Base-by-base conservation (phyloP, 768 basidiomycete species). In the Russula ochroleuca region DNA sequence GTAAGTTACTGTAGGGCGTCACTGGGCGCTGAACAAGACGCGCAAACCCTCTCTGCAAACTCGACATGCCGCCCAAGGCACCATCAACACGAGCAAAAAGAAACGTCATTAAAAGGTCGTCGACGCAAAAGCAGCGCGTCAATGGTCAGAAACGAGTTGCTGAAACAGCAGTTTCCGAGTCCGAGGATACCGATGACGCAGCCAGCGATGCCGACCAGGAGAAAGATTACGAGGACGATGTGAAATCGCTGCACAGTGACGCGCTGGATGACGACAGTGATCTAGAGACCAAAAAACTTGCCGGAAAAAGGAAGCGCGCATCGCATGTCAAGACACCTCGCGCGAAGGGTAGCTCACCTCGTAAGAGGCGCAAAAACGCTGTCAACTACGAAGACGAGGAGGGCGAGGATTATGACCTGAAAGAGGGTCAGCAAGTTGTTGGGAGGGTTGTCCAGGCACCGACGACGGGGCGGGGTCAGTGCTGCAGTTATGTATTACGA, bases 371-470 rank as follows among this genome's bases (percentile, higher is more conserved):
- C 43, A 72, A 69, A 63, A 71, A 70, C 59, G 72, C 69, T 3
- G 74, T 73, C 17, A 64, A 68, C 23, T 78, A 78, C 14, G 77
- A 79, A 13, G 77, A 77, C 17, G 78, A 77, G 1, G 74, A 72
- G 19, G 76, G 71, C 25, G 80, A 79, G 2, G 63, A 76, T 23
- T 31, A 38, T 25, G 80, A 81, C 3, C 72, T 87, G 61, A 78
- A 79, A 57, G 85, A 88, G 6, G 87, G 87, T 0, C 84, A 87
- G 69, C 81, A 86, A 71, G 72, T 92, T 10, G 86, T 90, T 1
- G 93, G 93, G 0, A 78, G 75, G 13, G 86, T 95, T 13, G 84
- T 94, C 14, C 78, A 90, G 63, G 93, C 92, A 14, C 92, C 92
- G 0, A 92, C 80, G 68, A 85, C 85, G 0, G 94, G 94, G n/a